Conservation (phyloP, 345 rosid genomes). For the Geranium brycei region DNA sequence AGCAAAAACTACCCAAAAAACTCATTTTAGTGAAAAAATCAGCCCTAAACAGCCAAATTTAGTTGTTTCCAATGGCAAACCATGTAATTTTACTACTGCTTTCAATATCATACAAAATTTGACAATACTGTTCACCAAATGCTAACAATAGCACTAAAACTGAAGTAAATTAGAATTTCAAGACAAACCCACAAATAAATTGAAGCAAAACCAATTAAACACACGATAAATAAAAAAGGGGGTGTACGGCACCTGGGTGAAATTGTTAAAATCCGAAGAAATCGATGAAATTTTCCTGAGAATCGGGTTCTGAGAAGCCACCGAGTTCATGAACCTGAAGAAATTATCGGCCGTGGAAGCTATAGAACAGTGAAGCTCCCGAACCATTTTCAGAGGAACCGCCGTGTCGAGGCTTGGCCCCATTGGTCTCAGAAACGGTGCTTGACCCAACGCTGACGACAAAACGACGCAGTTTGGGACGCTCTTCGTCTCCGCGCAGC, state of each 20-base stretch:
- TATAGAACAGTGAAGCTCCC: constrained; percentile 26
- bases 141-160: too few relatives aligned
- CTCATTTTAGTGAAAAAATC: too few relatives aligned
- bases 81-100: too few relatives aligned
- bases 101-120: too few relatives aligned
- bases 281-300: constrained; percentile 29
- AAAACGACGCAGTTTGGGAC: not conserved
- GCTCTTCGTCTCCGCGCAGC: not conserved
- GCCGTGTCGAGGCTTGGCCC: not conserved
- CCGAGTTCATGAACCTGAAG: constrained; percentile 19
- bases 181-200: not conserved
- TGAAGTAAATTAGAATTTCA: not conserved
- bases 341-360: constrained; percentile 30
- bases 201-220: not conserved
- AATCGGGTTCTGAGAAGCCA: constrained; percentile 43
- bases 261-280: constrained; percentile 28
- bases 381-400: not conserved
- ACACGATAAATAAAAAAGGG: not conserved
- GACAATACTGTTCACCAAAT: too few relatives aligned
- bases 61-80: too few relatives aligned
- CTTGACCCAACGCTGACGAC: not conserved
- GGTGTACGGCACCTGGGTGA: constrained; percentile 29
- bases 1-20: not conserved
- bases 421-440: not conserved
- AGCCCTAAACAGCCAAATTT: too few relatives aligned